Conservation (phyloP, 2,329 filamentous ascomycete genomes). For the Zarea fungicola region DNA sequence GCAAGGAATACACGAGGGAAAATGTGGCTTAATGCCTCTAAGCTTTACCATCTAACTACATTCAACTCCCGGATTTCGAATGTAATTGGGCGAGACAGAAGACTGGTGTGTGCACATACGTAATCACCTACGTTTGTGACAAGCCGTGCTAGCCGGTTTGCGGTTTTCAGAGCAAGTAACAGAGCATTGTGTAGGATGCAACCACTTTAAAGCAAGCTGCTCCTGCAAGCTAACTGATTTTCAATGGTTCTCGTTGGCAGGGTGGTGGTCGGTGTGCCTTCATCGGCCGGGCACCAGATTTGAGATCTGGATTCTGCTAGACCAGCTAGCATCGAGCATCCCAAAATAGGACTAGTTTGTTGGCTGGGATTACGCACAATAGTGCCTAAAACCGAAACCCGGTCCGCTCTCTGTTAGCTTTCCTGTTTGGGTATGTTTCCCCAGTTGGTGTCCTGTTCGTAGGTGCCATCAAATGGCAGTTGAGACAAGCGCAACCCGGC, state of each 20-base stretch:
- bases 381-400: slow-evolving; percentile 6
- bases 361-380: not conserved
- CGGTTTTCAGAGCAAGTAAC: too few species aligned
- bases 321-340: not conserved
- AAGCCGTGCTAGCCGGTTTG: too few species aligned
- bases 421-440: not conserved
- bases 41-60: too few species aligned
- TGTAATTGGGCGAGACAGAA: too few species aligned
- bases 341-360: not conserved
- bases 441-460: not conserved
- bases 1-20: not conserved
- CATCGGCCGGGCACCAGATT: not conserved
- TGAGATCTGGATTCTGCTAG: slow-evolving; percentile 1
- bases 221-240: not conserved
- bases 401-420: not conserved
- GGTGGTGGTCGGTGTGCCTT: not conserved
- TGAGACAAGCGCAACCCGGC: too few species aligned
- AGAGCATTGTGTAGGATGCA: too few species aligned
- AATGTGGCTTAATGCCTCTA: not conserved
- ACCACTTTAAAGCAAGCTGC: too few species aligned
- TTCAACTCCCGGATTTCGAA: too few species aligned
- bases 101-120: too few species aligned
- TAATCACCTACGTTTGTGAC: too few species aligned
- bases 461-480: too few species aligned
- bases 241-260: not conserved